Evolutionary conservation across 2,329 filamentous ascomycete genomes (phyloP).

Genomic region (Blastomyces parvus): DNA sequence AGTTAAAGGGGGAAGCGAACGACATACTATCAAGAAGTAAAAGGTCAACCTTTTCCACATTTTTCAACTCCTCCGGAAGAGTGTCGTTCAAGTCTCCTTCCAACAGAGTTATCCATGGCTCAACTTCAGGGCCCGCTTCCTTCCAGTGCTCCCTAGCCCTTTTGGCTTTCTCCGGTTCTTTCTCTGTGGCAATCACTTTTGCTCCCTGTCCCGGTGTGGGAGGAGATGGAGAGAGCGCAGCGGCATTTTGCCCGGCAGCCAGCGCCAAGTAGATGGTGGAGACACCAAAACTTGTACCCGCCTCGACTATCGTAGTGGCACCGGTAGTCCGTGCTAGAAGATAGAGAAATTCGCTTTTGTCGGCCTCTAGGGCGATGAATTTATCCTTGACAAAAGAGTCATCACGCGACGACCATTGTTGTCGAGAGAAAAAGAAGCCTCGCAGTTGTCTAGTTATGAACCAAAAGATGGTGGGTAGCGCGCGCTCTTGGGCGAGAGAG

Average conservation of each 20-base stretch:
- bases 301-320: slow-evolving; percentile 48
- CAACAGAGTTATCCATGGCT: slow-evolving; percentile 46
- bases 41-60: slow-evolving; percentile 41
- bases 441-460: slow-evolving; percentile 17
- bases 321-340: slow-evolving; percentile 42
- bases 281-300: slow-evolving; percentile 53
- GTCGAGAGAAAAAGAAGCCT: slow-evolving; percentile 6
- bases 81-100: slow-evolving; percentile 51
- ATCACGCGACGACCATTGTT: slow-evolving; percentile 13
- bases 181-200: slow-evolving; percentile 52
- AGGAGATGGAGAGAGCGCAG: slow-evolving; percentile 11
- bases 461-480: slow-evolving; percentile 18
- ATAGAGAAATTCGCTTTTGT: slow-evolving; percentile 51
- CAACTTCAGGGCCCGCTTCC: slow-evolving; percentile 41
- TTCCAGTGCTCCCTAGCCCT: slow-evolving; percentile 47
- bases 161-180: slow-evolving; percentile 46
- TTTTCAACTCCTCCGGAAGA: slow-evolving; percentile 39
- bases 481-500: slow-evolving; percentile 27
- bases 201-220: slow-evolving; percentile 24
- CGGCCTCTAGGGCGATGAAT: slow-evolving; percentile 50
- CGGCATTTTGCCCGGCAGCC: slow-evolving; percentile 44
- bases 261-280: slow-evolving; percentile 55
- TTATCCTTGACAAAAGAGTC: slow-evolving; percentile 44
- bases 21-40: slow-evolving; percentile 53
- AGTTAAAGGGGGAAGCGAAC: not conserved